Conservation (phyloP, 768 basidiomycete species). For the Boletus barrowsii region DNA sequence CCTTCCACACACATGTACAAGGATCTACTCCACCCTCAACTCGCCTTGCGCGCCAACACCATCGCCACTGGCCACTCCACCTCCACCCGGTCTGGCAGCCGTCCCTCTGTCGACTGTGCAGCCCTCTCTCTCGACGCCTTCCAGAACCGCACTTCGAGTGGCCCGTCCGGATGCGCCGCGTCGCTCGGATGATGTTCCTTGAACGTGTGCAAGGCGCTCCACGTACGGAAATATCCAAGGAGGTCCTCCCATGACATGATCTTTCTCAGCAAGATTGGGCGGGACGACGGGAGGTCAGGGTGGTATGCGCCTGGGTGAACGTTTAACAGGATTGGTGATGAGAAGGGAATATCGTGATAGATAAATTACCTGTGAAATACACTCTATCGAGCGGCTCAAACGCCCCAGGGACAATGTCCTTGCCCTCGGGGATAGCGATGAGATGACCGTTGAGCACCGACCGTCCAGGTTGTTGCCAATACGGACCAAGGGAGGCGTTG, state of each 20-base stretch:
- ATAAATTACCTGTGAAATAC: conserved; percentile 52
- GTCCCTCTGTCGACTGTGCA: neutral
- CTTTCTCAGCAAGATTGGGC: conserved; percentile 50
- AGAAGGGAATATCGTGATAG: too few relatives aligned
- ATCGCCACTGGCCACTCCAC: conserved; percentile 42
- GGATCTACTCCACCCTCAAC: neutral
- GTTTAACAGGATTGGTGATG: too few relatives aligned
- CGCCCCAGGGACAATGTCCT: neutral
- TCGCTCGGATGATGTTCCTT: conserved; percentile 63
- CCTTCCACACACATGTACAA: too few relatives aligned
- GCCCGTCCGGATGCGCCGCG: conserved; percentile 44
- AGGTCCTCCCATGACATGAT: conserved; percentile 64
- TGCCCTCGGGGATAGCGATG: neutral
- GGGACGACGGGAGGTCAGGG: neutral
- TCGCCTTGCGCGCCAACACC: conserved; percentile 12
- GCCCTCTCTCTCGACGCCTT: conserved; percentile 43
- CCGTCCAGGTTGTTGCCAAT: conserved; percentile 9
- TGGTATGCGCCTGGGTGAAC: neutral
- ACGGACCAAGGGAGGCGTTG: neutral
- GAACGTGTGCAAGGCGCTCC: conserved; percentile 67
- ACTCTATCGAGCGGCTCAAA: conserved; percentile 47
- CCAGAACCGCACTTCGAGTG: conserved; percentile 66
- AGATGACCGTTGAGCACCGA: neutral
- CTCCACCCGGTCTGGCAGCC: conserved; percentile 29
- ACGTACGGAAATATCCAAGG: conserved; percentile 66